Evolutionary conservation across 768 basidiomycete genomes (phyloP), one percentile per base, ranked within the genome.

Genomic region (Pleurotus giganteus): DNA sequence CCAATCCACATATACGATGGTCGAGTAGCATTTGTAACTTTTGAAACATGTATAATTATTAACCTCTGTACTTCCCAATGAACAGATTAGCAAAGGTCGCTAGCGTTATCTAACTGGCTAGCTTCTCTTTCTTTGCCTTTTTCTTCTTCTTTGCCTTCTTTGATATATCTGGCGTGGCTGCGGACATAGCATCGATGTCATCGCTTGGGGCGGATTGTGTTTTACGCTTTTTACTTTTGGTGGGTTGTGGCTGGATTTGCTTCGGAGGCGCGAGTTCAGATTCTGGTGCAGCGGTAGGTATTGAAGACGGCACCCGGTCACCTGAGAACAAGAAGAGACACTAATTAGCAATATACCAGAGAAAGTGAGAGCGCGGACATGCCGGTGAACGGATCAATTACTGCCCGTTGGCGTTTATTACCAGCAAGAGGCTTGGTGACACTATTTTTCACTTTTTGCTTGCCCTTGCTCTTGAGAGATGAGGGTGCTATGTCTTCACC

Each of bases 311-410:
- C 6, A 45, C 8, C 4, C 43, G 43, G 47, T 73, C 73, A 4
- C 74, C 76, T 75, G 54, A 19, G 8, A 23, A 32, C 19, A 50
- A 21, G 13, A 21, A 50, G 8, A 41, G n/a, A n/a, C n/a, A n/a
- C n/a, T n/a, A 32, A 29, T 31, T 19, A 44, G 42, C 45, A 51
- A 44, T 13, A 19, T 3, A 32, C 26, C 17, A 4, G 54, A 53
- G 17, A 29, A 4, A 45, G 21, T 13, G 17, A 41, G 17, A 41
- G 7, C 9, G 6, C 4, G 5, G 15, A 52, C 66, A 7, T 61
- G 84, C 89, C 87, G 55, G 83, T 79, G 60, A 89, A 90, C 4
- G 85, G 84, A 67, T 89, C 88, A 26, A 86, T 63, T 0, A 67
- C 69, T 26, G 77, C 74, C 60, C 85, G 74, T 65, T 78, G 76